phyloP scores from a whole-genome alignment of 1,284 basidiomycete species.

The Lignosus rhinocerotis region DNA sequence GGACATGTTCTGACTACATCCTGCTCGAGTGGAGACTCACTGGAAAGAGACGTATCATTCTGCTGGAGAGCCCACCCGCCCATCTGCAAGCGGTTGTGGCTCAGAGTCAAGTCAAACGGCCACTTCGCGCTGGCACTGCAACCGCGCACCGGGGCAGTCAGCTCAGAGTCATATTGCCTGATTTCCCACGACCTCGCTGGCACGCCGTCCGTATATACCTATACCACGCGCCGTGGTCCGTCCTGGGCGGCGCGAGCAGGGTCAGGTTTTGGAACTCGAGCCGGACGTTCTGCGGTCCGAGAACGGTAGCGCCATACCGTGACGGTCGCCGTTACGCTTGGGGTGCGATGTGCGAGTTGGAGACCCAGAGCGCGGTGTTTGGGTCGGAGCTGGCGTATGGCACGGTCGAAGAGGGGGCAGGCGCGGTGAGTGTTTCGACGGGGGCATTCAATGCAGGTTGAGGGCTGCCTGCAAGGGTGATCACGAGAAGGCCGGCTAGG shows the following conservation, averaged over 20 bases:
- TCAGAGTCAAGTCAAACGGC: constrained; percentile 69
- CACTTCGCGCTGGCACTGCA: constrained; percentile 64
- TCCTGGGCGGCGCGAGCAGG: constrained; percentile 62
- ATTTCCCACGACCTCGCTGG: neutral
- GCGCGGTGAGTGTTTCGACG: neutral
- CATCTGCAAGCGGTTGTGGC: constrained; percentile 66
- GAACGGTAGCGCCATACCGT: constrained; percentile 48
- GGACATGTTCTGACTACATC: too few relatives aligned
- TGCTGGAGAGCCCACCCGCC: constrained; percentile 73
- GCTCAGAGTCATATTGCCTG: neutral
- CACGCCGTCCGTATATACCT: neutral
- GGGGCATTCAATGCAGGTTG: neutral
- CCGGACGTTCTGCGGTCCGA: constrained; percentile 57
- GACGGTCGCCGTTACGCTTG: constrained; percentile 43
- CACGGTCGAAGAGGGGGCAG: constrained; percentile 36
- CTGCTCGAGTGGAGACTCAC: too few relatives aligned
- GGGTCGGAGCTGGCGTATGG: constrained; percentile 52
- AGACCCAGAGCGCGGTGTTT: constrained; percentile 46
- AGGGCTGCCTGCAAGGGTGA: neutral
- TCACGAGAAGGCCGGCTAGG: constrained; percentile 6
- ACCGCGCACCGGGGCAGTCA: neutral
- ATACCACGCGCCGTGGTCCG: constrained; percentile 67
- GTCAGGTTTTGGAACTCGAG: constrained; percentile 62
- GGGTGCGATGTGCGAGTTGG: constrained; percentile 29
- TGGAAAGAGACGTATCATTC: too few relatives aligned